A percentile compares a stretch with the other conserved stretches of the same genome.
Evolutionary conservation across 1,284 basidiomycete genomes (phyloP).

Genomic region (Austroboletus novae-zelandiae): DNA sequence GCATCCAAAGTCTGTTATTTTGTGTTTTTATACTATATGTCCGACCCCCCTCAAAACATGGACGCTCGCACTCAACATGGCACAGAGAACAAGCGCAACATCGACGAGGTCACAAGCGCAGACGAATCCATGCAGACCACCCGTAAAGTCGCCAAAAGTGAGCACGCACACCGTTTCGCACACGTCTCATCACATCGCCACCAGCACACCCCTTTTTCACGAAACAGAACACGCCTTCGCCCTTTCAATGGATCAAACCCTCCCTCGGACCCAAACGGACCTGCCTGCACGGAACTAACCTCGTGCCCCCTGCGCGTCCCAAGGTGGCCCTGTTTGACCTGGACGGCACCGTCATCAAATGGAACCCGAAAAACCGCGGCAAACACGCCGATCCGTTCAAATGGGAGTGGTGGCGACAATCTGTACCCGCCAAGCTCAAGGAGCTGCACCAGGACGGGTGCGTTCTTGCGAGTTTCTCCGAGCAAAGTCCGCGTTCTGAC

Average conservation of each 20-base stretch:
- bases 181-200: neutral
- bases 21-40: too few relatives aligned
- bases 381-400: slow-evolving; percentile 37
- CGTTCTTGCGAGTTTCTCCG: neutral
- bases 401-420: slow-evolving; percentile 78
- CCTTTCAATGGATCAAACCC: slow-evolving; percentile 60
- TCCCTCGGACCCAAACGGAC: slow-evolving; percentile 51
- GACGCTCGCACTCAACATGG: slow-evolving; percentile 2
- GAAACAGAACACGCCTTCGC: slow-evolving; percentile 17
- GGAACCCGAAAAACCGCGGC: slow-evolving; percentile 47
- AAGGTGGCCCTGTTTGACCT: slow-evolving; percentile 84
- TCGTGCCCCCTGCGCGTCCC: slow-evolving; percentile 43
- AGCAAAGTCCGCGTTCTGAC: neutral
- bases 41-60: too few relatives aligned
- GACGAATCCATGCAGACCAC: slow-evolving; percentile 18
- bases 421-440: slow-evolving; percentile 65
- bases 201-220: slow-evolving; percentile 43
- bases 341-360: slow-evolving; percentile 84
- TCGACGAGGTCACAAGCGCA: slow-evolving; percentile 15
- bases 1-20: too few relatives aligned
- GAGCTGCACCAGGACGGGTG: slow-evolving; percentile 62
- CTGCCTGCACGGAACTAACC: slow-evolving; percentile 63
- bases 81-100: slow-evolving; percentile 23
- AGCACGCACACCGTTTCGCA: slow-evolving; percentile 8
- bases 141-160: slow-evolving; percentile 27